phyloP scores from a whole-genome alignment of 2,329 filamentous ascomycete species.

The Colletotrichum godetiae region DNA sequence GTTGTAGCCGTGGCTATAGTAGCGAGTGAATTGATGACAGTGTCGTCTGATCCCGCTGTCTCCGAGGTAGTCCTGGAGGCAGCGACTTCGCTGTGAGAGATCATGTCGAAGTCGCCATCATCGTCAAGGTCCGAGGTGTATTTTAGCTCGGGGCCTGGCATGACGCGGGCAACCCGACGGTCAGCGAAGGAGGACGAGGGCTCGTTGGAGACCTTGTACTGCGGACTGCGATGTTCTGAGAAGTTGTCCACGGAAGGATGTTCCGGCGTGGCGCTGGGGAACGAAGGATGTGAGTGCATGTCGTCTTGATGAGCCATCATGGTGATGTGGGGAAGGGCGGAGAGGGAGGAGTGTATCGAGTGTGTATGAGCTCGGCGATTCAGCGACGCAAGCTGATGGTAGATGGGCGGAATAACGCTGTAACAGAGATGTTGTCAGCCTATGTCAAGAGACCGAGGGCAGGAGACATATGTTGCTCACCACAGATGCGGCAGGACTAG shows the following conservation, averaged over 20 bases:
- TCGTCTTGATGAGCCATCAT: slow-evolving; percentile 7
- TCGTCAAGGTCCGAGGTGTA: not conserved
- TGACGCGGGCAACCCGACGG: not conserved
- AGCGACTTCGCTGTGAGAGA: not conserved
- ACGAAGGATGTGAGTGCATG: not conserved
- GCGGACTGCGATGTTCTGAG: slow-evolving; percentile 18
- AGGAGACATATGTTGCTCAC: slow-evolving; percentile 2
- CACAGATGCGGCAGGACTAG: not conserved
- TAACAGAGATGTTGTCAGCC: not conserved
- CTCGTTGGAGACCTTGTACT: slow-evolving; percentile 25
- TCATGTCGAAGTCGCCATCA: not conserved
- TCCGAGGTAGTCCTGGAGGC: slow-evolving; percentile 1
- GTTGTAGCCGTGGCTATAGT: no score
- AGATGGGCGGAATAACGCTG: not conserved
- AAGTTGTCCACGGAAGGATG: slow-evolving; percentile 4
- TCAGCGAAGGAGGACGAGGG: slow-evolving; percentile 15
- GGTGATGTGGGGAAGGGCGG: not conserved
- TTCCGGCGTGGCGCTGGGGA: not conserved
- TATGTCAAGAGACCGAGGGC: no score
- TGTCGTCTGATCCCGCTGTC: slow-evolving; percentile 14
- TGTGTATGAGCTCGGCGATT: not conserved
- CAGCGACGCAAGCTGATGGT: slow-evolving; percentile 10
- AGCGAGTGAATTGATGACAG: not conserved
- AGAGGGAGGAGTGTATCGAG: not conserved
- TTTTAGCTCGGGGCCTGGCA: not conserved